Evolutionary conservation across 2,329 filamentous ascomycete species (phyloP).

Genomic region (Diplocarpon rosae): DNA sequence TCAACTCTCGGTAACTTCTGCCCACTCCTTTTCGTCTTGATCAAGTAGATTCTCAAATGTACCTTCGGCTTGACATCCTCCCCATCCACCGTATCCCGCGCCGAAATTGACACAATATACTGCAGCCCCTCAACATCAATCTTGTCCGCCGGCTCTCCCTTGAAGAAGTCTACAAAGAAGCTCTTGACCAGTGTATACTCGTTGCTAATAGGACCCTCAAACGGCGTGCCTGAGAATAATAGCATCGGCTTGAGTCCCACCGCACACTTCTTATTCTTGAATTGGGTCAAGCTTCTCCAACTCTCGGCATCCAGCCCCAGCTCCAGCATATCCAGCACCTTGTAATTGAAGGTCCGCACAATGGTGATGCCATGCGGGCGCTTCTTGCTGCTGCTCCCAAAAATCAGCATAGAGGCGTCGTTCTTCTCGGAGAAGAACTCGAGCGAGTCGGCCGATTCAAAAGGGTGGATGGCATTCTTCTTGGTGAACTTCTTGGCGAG

Average conservation of each 20-base stretch:
- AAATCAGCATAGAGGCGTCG: slow-evolving; percentile 76
- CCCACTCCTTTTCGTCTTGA: slow-evolving; percentile 75
- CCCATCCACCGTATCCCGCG: slow-evolving; percentile 47
- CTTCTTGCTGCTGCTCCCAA: slow-evolving; percentile 84
- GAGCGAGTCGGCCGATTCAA: slow-evolving; percentile 77
- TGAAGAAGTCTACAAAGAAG: slow-evolving; percentile 84
- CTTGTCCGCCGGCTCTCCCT: slow-evolving; percentile 63
- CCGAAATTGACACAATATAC: slow-evolving; percentile 74
- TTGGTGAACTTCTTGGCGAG: slow-evolving; percentile 87
- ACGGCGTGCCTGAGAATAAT: slow-evolving; percentile 79
- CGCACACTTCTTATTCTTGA: slow-evolving; percentile 65
- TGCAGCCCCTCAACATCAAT: slow-evolving; percentile 93
- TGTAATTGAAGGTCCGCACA: slow-evolving; percentile 71
- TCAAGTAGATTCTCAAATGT: slow-evolving; percentile 70
- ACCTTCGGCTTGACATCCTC: slow-evolving; percentile 43
- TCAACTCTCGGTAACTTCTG: slow-evolving; percentile 84
- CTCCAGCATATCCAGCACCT: slow-evolving; percentile 92
- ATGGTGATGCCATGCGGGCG: slow-evolving; percentile 84
- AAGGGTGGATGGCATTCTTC: slow-evolving; percentile 92
- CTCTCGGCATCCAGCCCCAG: slow-evolving; percentile 67
- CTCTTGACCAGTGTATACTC: slow-evolving; percentile 80
- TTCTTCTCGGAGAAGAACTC: slow-evolving; percentile 98
- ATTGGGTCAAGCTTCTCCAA: slow-evolving; percentile 60
- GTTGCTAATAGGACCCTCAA: slow-evolving; percentile 69
- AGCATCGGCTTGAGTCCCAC: slow-evolving; percentile 83